phyloP scores from a whole-genome alignment of 345 rosid genomes.

The Excoecaria cochinchinensis region DNA sequence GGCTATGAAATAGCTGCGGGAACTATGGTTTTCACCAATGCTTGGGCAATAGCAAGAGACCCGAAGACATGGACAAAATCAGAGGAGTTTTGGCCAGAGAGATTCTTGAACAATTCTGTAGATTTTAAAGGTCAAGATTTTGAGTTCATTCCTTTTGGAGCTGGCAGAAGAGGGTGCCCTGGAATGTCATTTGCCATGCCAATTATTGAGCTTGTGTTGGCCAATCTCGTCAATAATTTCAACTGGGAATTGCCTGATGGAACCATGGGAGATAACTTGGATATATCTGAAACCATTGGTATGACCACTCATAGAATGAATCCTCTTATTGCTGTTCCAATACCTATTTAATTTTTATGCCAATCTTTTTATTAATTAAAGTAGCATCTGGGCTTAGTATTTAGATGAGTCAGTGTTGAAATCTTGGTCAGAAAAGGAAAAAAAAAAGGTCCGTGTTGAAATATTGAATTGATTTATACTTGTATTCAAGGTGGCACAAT shows the following conservation, averaged over 20 bases:
- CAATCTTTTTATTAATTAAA: too few species aligned
- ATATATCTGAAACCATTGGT: not conserved
- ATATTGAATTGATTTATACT: too few species aligned
- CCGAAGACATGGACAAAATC: constrained; percentile 2
- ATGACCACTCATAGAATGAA: not conserved
- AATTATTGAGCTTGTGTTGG: not conserved
- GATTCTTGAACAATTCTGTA: not conserved
- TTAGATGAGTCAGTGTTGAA: too few species aligned
- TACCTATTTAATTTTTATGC: not conserved
- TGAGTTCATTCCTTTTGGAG: constrained; percentile 15
- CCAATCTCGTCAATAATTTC: constrained; percentile 1
- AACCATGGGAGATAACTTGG: not conserved
- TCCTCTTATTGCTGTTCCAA: constrained; percentile 1
- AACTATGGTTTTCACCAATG: constrained; percentile 5
- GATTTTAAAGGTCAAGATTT: constrained; percentile 6
- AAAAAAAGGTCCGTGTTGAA: too few species aligned
- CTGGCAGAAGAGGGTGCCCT: constrained; percentile 9
- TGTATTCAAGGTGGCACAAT: too few species aligned
- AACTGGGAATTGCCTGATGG: constrained; percentile 10
- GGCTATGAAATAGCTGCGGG: constrained; percentile 1
- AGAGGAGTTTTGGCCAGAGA: constrained; percentile 6
- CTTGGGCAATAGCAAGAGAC: constrained; percentile 7
- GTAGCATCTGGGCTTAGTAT: too few species aligned
- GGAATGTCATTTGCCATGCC: not conserved
- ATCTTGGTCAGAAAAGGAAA: too few species aligned